Conservation (phyloP, 1,284 basidiomycete genomes). For the Tylopilus orsonianus region DNA sequence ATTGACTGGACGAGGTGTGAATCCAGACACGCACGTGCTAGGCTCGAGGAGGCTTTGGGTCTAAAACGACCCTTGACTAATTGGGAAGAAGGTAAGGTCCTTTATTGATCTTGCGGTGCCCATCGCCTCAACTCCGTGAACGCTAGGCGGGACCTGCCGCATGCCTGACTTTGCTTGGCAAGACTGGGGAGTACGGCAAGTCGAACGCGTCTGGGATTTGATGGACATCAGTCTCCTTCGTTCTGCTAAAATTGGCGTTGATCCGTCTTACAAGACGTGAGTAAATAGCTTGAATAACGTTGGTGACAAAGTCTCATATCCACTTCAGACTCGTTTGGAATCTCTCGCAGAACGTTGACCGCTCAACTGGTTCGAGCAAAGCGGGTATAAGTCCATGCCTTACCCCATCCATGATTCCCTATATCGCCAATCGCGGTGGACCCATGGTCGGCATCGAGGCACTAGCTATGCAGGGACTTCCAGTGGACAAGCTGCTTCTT, state of each 20-base stretch:
- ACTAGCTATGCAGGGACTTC: constrained; percentile 90
- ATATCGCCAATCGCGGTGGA: constrained; percentile 94
- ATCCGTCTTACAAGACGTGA: constrained; percentile 86
- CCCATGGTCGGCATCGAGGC: constrained; percentile 94
- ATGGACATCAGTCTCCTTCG: constrained; percentile 90
- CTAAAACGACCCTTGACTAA: constrained; percentile 84
- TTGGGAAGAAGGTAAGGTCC: constrained; percentile 82
- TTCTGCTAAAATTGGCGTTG: constrained; percentile 76
- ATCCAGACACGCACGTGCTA: constrained; percentile 85
- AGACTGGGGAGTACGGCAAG: constrained; percentile 89
- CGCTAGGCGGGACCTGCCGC: constrained; percentile 77
- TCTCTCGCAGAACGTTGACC: constrained; percentile 94
- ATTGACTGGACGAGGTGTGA: constrained; percentile 94
- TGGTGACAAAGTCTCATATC: constrained; percentile 20
- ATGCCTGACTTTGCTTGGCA: constrained; percentile 91
- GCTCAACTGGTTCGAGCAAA: constrained; percentile 79
- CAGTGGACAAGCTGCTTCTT: constrained; percentile 86
- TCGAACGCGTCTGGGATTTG: constrained; percentile 92
- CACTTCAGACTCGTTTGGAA: constrained; percentile 83
- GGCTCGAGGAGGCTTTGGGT: constrained; percentile 83
- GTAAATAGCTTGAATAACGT: constrained; percentile 27
- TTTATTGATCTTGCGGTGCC: neutral
- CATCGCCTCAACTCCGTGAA: neutral
- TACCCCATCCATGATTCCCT: constrained; percentile 95
- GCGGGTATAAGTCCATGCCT: constrained; percentile 89